Conservation (phyloP, 106 monocot species). For the Allium cepa region DNA sequence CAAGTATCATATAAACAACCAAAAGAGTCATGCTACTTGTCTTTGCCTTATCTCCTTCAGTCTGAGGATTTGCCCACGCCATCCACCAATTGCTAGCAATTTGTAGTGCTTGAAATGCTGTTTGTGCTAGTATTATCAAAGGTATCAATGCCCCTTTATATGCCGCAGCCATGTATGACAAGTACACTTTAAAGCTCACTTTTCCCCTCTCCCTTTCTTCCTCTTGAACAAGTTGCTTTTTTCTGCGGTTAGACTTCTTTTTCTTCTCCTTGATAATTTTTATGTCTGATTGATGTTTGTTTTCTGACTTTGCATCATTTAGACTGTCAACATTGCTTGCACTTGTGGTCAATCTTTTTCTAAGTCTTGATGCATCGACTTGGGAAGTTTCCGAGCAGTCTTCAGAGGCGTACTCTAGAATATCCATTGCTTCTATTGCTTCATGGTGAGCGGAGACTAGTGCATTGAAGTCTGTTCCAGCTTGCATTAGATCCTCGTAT, state of each 20-base stretch:
- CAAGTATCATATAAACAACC: slow-evolving; percentile 91
- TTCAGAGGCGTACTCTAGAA: slow-evolving; percentile 42
- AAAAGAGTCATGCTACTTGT: slow-evolving; percentile 66
- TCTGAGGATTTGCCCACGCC: slow-evolving; percentile 99
- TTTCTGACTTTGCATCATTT: slow-evolving; percentile 24
- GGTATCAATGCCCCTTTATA: slow-evolving; percentile 90
- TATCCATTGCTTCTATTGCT: slow-evolving; percentile 94
- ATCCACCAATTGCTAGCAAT: slow-evolving; percentile 99
- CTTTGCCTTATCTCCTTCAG: slow-evolving; percentile 68
- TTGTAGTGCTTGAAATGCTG: slow-evolving; percentile 82
- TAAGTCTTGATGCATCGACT: slow-evolving; percentile 15
- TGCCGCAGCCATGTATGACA: slow-evolving; percentile 96
- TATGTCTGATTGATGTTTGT: slow-evolving; percentile 26
- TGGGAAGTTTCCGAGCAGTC: slow-evolving; percentile 19
- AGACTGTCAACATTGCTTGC: slow-evolving; percentile 37
- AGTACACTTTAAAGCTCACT: slow-evolving; percentile 77
- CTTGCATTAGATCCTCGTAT: slow-evolving; percentile 89
- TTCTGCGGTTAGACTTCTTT: slow-evolving; percentile 73
- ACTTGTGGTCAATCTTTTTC: slow-evolving; percentile 31
- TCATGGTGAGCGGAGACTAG: slow-evolving; percentile 96
- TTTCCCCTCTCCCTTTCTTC: slow-evolving; percentile 89
- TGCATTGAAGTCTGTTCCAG: slow-evolving; percentile 91
- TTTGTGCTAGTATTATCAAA: slow-evolving; percentile 77
- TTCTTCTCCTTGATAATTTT: slow-evolving; percentile 83
- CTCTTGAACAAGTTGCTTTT: slow-evolving; percentile 84